Evolutionary conservation across 192 early-diverging fungal genomes (phyloP), one percentile per base, ranked within the genome.

Genomic region (Backusella liffmaniae): DNA sequence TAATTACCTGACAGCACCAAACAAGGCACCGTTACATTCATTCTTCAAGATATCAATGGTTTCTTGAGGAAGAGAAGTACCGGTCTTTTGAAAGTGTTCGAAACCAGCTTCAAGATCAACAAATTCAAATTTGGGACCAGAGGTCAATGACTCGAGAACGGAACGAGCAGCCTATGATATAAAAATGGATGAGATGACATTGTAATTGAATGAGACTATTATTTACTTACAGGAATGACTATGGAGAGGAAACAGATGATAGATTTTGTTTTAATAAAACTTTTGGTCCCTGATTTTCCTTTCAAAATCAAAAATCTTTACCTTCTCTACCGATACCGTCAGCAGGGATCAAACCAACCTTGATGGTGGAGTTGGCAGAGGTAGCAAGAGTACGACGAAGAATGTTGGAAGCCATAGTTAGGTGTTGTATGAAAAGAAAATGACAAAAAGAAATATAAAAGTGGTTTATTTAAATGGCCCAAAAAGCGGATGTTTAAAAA

Each of bases 291-390:
- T 42, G 46, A 21, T 65, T 73, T 12, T 78, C 10, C 65, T 23
- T 44, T 5, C 26, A 30, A 18, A 6, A 34, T 35, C 5, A 32
- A 42, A 49, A 30, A 59, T 5, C 32, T 78, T 77, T 95, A 76
- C 98, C 98, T 86, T 99, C 98, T 69, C 89, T 87, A 72, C 96
- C 96, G 74, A 99, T 99, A 67, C 98, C 96, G 83, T 99, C 98
- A 39, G 94, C 96, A 13, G 96, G 98, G 79, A 98, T 94, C 73
- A 99, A 86, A 15, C 95, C 96, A 76, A 98, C 95, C 56, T 89
- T 96, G 46, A 95, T 81, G 53, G 81, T 73, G 34, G 80, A 70
- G 62, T 82, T 80, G 18, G 81, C 35, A 29, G 82, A 70, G 18
- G 83, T 73, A n/a, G 79, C 72, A 26, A 87, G 76, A 10, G 81